phyloP scores from a whole-genome alignment of 306 rosid genomes.

The Vigna hirtella region DNA sequence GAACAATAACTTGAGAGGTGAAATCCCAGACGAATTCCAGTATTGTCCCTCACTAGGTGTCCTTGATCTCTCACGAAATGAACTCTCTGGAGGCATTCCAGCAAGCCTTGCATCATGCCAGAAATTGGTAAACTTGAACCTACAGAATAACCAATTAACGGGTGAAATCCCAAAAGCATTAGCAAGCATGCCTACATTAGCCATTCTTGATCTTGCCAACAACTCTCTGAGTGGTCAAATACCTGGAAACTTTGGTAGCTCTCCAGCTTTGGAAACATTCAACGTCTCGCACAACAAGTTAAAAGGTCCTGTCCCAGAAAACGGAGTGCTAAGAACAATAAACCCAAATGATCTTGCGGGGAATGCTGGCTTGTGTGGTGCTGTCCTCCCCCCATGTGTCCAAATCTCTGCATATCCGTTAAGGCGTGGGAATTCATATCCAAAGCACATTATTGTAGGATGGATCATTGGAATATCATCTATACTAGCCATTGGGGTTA shows the following conservation, averaged over 20 bases:
- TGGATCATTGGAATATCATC: conserved; percentile 76
- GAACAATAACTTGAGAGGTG: conserved; percentile 69
- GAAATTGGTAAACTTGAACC: conserved; percentile 77
- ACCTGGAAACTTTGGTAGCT: conserved; percentile 77
- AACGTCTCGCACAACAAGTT: conserved; percentile 85
- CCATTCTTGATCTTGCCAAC: conserved; percentile 88
- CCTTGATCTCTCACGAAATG: conserved; percentile 84
- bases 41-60: conserved; percentile 84
- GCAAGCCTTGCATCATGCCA: conserved; percentile 82
- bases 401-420: conserved; percentile 46
- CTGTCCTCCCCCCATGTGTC: conserved; percentile 79
- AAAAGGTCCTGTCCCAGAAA: conserved; percentile 81
- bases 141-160: conserved; percentile 71
- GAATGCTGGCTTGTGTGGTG: conserved; percentile 78
- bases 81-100: conserved; percentile 75
- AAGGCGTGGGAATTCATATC: conserved; percentile 52
- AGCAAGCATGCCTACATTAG: conserved; percentile 79
- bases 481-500: conserved; percentile 58
- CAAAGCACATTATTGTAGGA: conserved; percentile 62
- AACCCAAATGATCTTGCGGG: conserved; percentile 81
- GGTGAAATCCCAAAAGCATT: conserved; percentile 79
- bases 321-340: conserved; percentile 75
- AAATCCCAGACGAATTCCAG: conserved; percentile 82
- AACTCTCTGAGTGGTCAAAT: conserved; percentile 85
- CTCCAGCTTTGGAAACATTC: conserved; percentile 87